Percentiles rank a stretch among this genome's conserved stretches.
These are phyloP conservation scores for Mycena kentingensis DNA, from an alignment of 768 basidiomycete species.

Conservation along the genomic window DNA sequence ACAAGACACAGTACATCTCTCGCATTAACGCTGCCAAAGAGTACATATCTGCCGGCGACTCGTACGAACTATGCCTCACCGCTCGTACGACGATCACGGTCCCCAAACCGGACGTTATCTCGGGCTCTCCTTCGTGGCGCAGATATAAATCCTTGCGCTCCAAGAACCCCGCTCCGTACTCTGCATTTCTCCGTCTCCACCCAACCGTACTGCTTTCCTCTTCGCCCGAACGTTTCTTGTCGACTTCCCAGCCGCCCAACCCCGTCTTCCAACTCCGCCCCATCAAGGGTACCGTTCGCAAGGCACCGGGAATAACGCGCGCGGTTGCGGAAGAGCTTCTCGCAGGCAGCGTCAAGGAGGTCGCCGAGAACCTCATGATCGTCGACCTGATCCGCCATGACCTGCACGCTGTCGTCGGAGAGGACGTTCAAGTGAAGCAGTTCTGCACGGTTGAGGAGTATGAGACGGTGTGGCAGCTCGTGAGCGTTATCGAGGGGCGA, in stretches of 20 bases:
- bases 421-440: conserved; percentile 78
- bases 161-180: conserved; percentile 87
- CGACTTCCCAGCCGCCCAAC: conserved; percentile 66
- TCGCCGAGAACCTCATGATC: conserved; percentile 98
- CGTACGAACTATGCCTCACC: conserved; percentile 92
- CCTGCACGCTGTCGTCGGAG: conserved; percentile 80
- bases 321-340: conserved; percentile 66
- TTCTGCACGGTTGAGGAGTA: conserved; percentile 91
- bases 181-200: conserved; percentile 76
- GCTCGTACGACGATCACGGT: conserved; percentile 63
- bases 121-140: conserved; percentile 62
- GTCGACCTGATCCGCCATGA: conserved; percentile 96
- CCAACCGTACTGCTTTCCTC: conserved; percentile 81
- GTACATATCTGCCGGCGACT: conserved; percentile 78
- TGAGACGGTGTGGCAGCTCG: conserved; percentile 92
- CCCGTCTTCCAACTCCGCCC: conserved; percentile 82
- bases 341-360: conserved; percentile 77
- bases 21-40: conserved; percentile 74
- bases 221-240: conserved; percentile 91
- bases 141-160: conserved; percentile 71
- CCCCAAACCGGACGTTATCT: conserved; percentile 33
- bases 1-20: conserved; percentile 61
- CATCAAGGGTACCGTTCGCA: conserved; percentile 90
- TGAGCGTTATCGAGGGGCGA: conserved; percentile 87
- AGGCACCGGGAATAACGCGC: conserved; percentile 62